Evolutionary conservation across 2,329 filamentous ascomycete genomes (phyloP).

Genomic region (Phialocephala subalpina): DNA sequence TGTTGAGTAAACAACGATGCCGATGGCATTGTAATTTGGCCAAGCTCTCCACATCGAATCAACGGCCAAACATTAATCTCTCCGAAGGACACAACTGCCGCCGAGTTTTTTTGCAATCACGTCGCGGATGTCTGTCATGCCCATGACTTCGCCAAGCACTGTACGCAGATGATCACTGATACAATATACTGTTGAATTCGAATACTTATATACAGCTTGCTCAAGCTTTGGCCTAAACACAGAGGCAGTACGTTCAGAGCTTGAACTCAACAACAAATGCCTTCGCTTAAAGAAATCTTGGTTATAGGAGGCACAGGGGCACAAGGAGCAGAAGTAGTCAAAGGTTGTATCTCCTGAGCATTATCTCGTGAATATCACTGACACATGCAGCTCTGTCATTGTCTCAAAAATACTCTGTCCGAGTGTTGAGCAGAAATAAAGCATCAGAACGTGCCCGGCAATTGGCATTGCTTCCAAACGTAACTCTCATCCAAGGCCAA

Average conservation of each 20-base stretch:
- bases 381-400: constrained; percentile 12
- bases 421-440: constrained; percentile 22
- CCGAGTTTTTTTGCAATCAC: too few species aligned
- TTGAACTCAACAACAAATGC: neutral
- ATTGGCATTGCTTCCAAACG: constrained; percentile 30
- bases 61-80: too few species aligned
- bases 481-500: constrained; percentile 23
- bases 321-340: constrained; percentile 12
- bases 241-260: neutral
- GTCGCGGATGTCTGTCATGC: too few species aligned
- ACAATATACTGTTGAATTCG: too few species aligned
- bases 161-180: too few species aligned
- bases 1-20: too few species aligned
- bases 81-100: too few species aligned
- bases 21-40: too few species aligned
- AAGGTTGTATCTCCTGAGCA: constrained; percentile 7
- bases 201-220: too few species aligned
- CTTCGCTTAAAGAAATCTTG: constrained; percentile 6
- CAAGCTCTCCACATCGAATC: too few species aligned
- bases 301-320: constrained; percentile 12
- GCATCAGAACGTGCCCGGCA: constrained; percentile 24
- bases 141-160: too few species aligned
- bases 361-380: neutral
- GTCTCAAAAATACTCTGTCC: constrained; percentile 16
- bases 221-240: too few species aligned